Evolutionary conservation across 495 filamentous ascomycete genomes (phyloP).

Genomic region (Annulohypoxylon bovei): DNA sequence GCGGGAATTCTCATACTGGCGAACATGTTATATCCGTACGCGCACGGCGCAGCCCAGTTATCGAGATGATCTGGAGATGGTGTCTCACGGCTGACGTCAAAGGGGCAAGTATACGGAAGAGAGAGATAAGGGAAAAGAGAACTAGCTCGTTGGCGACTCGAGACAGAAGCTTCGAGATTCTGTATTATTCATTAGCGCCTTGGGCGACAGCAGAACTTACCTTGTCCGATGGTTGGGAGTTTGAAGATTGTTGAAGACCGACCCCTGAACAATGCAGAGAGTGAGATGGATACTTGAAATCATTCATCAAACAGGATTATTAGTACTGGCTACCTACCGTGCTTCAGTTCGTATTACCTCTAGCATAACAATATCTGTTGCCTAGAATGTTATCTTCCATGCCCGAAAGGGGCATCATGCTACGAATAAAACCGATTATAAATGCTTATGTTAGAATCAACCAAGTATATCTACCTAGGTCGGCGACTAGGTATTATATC

Average conservation of each 20-base stretch:
- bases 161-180: not conserved
- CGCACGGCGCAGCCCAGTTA: not conserved
- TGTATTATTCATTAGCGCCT: not conserved
- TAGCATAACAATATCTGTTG: not conserved
- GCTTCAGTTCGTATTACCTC: not conserved
- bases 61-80: not conserved
- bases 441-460: not conserved
- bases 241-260: not conserved
- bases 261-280: not conserved
- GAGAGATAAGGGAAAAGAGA: not conserved
- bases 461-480: no score
- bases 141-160: not conserved
- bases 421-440: not conserved
- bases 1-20: not conserved
- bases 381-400: not conserved
- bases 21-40: not conserved
- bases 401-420: not conserved
- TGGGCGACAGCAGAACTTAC: not conserved
- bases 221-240: not conserved
- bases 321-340: not conserved
- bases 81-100: constrained; percentile 5
- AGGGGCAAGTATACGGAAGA: not conserved
- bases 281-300: not conserved
- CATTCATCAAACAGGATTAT: not conserved
- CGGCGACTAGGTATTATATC: not conserved